Evolutionary conservation across 176 grass and related monocot genomes (phyloP), one percentile per base, ranked within the genome.

Genomic region (Triticum monococcum): DNA sequence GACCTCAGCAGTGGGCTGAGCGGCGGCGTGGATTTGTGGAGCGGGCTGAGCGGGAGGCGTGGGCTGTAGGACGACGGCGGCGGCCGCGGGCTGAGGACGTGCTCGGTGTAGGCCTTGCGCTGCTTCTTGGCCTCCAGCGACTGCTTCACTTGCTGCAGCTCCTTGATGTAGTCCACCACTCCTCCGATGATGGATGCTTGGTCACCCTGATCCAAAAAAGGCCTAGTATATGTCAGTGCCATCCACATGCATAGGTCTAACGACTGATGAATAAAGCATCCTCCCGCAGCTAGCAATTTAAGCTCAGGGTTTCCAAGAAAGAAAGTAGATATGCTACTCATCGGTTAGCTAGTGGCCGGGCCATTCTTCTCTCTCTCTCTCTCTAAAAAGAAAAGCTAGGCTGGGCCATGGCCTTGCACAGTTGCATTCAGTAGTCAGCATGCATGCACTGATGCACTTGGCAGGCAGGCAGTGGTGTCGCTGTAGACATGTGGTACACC

Each of bases 171-270:
- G 72, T 98, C 91, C 24, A 98, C 95, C 11, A 93, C 95, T 5
- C 95, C 95, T 89, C 95, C 95, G 30, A 98, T 95, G 83, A 98
- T 93, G 13, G 93, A 95, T 66, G 95, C 95, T 83, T 98, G 95
- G 87, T 98, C 95, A 73, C 93, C 95, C 95, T 98, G 76, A 67
- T 81, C 10, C 23, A 50, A 32, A 3, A 6, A 66, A 69, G 31
- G n/a, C 30, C 12, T n/a, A 40, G 17, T 10, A 75, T 31, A 77
- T 77, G 45, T 31, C 10, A 13, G 81, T 66, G 32, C 4, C 57
- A 67, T 64, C 37, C 18, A 76, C 8, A 73, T 35, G 35, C 9
- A 25, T 28, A 64, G 59, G 36, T 64, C 38, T 70, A 35, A 35
- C 31, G 17, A 68, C 31, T 68, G 18, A 70, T 72, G 36, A 72